Evolutionary conservation across 192 early-diverging fungal species (phyloP), one percentile per base, ranked within the genome.

Genomic region (Backusella westeae): DNA sequence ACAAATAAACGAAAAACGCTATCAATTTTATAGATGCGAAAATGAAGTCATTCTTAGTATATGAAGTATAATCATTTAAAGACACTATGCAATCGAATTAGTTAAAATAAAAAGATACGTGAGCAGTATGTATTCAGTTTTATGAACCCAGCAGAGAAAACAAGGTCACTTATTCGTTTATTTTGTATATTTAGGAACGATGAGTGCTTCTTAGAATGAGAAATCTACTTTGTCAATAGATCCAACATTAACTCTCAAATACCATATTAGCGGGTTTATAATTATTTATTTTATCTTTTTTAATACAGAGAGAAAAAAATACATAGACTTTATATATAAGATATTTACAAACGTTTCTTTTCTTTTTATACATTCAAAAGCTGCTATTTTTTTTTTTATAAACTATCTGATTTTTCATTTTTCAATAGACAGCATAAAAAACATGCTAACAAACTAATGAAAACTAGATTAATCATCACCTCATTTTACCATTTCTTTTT

Each of bases 371-470:
- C 8, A 39, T 39, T 10, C 38, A 39, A 56, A 56, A 56, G 53
- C 19, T 9, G n/a, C 9, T 6, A 1, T 56, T 63, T 29, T 17
- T 69, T 39, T 42, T 17, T 69, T 39, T 42, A 39, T 46, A 44
- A 29, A 46, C 23, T 34, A 6, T 72, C 26, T 10, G 46, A 49
- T 71, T 21, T 32, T 65, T 74, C 72, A 23, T 74, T 74, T 52
- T 74, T 74, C 15, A 63, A 46, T n/a, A 52, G 34, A 74, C 72
- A 74, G 23, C 72, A 74, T 23, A 74, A 63, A 36, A 74, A 56
- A 39, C 72, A 74, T 32, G 72, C 72, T 8, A 74, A 15, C 38
- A 74, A 23, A 65, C 72, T 74, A 74, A 19, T 10, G 8, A 15
- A 8, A 21, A n/a, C 6, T 1, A 56, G 15, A 38, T 52, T 17